Evolutionary conservation across 2,329 filamentous ascomycete species (phyloP).

Genomic region (Monosporascus sp.): DNA sequence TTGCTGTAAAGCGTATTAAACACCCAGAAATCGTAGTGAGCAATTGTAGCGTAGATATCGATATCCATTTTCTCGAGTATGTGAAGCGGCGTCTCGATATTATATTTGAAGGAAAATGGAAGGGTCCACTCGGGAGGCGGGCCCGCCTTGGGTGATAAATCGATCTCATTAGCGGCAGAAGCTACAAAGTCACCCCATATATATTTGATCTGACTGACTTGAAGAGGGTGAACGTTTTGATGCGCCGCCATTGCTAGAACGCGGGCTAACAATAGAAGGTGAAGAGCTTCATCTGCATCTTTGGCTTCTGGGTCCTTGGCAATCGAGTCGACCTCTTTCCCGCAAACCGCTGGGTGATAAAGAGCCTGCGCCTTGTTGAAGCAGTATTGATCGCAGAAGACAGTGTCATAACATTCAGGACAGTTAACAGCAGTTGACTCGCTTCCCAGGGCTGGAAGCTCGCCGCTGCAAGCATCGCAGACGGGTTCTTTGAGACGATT

Average conservation of each 20-base stretch:
- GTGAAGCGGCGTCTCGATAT: conserved; percentile 69
- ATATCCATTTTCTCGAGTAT: conserved; percentile 81
- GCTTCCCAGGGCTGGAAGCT: conserved; percentile 56
- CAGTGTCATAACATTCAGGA: conserved; percentile 57
- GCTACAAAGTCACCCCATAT: conserved; percentile 65
- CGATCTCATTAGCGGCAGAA: conserved; percentile 45
- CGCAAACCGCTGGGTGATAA: conserved; percentile 62
- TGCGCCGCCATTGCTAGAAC: conserved; percentile 59
- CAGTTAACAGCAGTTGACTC: conserved; percentile 48
- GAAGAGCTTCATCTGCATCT: conserved; percentile 56
- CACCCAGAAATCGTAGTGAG: conserved; percentile 69
- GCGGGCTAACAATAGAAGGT: conserved; percentile 58
- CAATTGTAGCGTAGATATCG: conserved; percentile 60
- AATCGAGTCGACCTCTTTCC: conserved; percentile 60
- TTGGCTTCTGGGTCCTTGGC: conserved; percentile 57
- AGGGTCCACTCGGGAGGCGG: conserved; percentile 62
- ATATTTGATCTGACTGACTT: conserved; percentile 60
- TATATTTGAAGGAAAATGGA: conserved; percentile 73
- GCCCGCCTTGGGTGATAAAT: conserved; percentile 46
- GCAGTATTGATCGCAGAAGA: conserved; percentile 60
- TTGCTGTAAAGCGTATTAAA: conserved; percentile 91
- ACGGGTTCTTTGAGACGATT: conserved; percentile 80
- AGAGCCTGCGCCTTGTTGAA: conserved; percentile 50
- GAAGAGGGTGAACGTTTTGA: conserved; percentile 56
- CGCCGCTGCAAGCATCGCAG: conserved; percentile 82